Percentiles rank a stretch among this genome's conserved stretches.
phyloP scores from a whole-genome alignment of 139 green algal genomes.

The Volvox reticuliferus region DNA sequence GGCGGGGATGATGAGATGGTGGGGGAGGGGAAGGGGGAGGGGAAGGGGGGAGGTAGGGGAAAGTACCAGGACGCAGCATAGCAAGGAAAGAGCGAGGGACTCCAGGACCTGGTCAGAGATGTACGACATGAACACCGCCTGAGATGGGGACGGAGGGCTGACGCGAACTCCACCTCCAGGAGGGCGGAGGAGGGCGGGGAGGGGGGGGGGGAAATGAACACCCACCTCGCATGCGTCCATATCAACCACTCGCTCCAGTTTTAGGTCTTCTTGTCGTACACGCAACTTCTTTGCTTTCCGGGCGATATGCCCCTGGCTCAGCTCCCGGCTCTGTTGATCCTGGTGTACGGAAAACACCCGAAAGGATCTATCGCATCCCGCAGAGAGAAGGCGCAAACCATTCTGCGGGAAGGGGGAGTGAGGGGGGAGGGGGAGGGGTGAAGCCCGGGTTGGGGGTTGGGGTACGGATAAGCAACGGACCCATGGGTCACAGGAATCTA shows the following conservation, averaged over 20 bases:
- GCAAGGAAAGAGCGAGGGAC: no score
- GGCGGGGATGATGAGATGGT: no score
- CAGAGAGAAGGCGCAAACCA: constrained; percentile 85
- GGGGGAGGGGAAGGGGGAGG: not conserved
- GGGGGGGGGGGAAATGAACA: no score
- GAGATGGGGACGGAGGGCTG: no score
- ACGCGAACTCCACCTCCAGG: no score
- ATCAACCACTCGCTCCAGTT: constrained; percentile 81
- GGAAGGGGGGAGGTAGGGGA: not conserved
- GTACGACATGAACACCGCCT: no score
- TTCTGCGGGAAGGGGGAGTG: constrained; percentile 12
- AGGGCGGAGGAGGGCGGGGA: no score
- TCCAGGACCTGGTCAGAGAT: no score
- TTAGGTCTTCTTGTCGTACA: constrained; percentile 87
- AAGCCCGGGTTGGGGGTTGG: no score
- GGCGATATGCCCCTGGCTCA: constrained; percentile 87
- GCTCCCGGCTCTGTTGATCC: constrained; percentile 94
- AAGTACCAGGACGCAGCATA: no score
- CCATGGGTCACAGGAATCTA: no score
- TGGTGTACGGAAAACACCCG: constrained; percentile 80
- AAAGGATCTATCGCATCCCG: constrained; percentile 92
- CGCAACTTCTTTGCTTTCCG: constrained; percentile 80
- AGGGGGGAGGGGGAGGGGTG: not conserved
- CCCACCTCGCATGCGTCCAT: constrained; percentile 78
- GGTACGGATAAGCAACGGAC: no score